Percentiles rank a stretch among this genome's conserved stretches.
phyloP scores from a whole-genome alignment of 2,329 filamentous ascomycete genomes.

The Monilinia fructicola region DNA sequence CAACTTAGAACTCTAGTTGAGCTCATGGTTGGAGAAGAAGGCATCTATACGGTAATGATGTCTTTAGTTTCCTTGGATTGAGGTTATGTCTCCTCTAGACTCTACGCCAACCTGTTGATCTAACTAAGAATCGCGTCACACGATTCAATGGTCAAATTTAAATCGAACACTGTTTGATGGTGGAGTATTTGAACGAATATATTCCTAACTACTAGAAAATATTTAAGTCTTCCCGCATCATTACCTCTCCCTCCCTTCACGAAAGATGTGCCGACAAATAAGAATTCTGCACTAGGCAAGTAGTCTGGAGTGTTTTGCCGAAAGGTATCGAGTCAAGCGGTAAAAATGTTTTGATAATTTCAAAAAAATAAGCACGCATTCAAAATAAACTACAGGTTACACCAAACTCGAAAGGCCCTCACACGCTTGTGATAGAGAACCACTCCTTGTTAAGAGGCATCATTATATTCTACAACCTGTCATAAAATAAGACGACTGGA shows the following conservation, averaged over 20 bases:
- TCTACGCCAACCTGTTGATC: background rate
- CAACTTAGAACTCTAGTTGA: background rate
- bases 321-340: background rate
- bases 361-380: background rate
- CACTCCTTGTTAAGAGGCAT: background rate
- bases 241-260: background rate
- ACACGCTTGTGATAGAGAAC: constrained; percentile 5
- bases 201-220: background rate
- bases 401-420: background rate
- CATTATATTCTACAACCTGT: background rate
- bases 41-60: background rate
- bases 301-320: background rate
- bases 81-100: background rate
- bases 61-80: background rate
- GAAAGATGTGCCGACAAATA: background rate
- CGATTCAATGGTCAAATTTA: background rate
- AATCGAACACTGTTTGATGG: background rate
- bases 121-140: background rate
- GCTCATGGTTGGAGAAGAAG: background rate
- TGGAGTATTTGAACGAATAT: background rate
- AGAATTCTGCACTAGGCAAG: background rate
- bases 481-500: background rate
- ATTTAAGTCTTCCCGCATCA: background rate
- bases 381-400: background rate
- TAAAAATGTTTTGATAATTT: background rate